Base-by-base conservation (phyloP, 164 flowering plant genomes). In the Aristolochia californica region DNA sequence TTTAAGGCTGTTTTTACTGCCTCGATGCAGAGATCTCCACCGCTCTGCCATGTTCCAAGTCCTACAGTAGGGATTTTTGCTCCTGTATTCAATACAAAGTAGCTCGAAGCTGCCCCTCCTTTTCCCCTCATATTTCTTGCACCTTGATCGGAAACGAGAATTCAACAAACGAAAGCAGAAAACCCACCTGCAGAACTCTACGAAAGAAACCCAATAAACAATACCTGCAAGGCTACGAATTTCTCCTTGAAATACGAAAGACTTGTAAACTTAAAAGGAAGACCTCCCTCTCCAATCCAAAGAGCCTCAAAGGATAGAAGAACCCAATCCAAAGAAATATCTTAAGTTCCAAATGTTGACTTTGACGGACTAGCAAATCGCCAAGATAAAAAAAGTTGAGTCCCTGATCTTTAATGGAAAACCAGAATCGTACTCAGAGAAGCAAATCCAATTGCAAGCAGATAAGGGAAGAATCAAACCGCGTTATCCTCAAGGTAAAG, bases 11-110 rank as follows among this genome's bases (percentile, higher is more conserved):
- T 74, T 68, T 78, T 80, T 11, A 83, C 80, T 38, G 88, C 85
- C 59, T 75, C 79, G 47, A 79, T 69, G 49, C 81, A 83, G 11
- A 83, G 71, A 65, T 80, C 88, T 24, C 85, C 88, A 1, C 82
- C 85, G 57, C 72, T 78, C 76, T 83, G 89, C 89, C 89, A 83
- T 70, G 89, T 81, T 52, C 89, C 89, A 12, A 83, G 79, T 45
- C 89, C 89, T 48, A 81, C 72, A 5, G 89, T 77, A 22, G 86
- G 89, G 57, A 81, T 76, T 67, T 59, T 78, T 11, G 80, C 80
- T 45, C 84, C 86, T 13, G 73, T 81, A 38, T 81, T 83, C 67
- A 83, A 64, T 65, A 70, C 58, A 38, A 76, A 83, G 75, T 74
- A 66, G 56, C 65, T 69, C 24, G 66, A 66, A 50, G 22, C 2